A percentile compares a stretch with the other conserved stretches of the same genome.
phyloP scores from a whole-genome alignment of 1,284 basidiomycete species.

The Cystobasidium pallidum region DNA sequence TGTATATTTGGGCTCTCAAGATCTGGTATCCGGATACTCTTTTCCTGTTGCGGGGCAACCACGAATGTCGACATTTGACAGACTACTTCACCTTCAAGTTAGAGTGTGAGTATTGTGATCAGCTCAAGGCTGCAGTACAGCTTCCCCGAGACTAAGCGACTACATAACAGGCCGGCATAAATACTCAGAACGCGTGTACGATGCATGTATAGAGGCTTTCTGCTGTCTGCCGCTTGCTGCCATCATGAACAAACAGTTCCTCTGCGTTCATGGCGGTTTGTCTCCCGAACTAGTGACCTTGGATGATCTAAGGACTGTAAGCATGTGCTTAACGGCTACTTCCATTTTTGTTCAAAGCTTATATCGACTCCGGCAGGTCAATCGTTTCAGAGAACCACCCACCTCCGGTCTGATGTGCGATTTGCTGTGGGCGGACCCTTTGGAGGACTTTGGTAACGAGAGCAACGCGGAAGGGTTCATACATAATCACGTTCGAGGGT shows the following conservation, averaged over 20 bases:
- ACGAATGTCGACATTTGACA: conserved; percentile 94
- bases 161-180: conserved; percentile 78
- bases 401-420: conserved; percentile 95
- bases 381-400: conserved; percentile 92
- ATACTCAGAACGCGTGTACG: conserved; percentile 86
- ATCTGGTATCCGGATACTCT: conserved; percentile 90
- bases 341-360: not conserved
- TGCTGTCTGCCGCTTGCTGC: conserved; percentile 88
- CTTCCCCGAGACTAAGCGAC: conserved; percentile 35
- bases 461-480: conserved; percentile 82
- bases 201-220: conserved; percentile 91
- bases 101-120: conserved; percentile 67
- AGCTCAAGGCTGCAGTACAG: not conserved
- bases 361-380: conserved; percentile 64
- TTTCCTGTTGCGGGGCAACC: conserved; percentile 90
- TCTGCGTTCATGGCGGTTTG: conserved; percentile 91
- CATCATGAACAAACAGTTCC: conserved; percentile 95
- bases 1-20: conserved; percentile 90
- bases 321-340: conserved; percentile 51
- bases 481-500: conserved; percentile 93
- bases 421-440: conserved; percentile 90
- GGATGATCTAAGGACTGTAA: conserved; percentile 78
- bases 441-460: conserved; percentile 91
- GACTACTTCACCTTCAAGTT: conserved; percentile 98
- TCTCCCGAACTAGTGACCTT: conserved; percentile 88